Base-by-base conservation (phyloP, 805 yeast genomes). In the Suhomyces sp. region DNA sequence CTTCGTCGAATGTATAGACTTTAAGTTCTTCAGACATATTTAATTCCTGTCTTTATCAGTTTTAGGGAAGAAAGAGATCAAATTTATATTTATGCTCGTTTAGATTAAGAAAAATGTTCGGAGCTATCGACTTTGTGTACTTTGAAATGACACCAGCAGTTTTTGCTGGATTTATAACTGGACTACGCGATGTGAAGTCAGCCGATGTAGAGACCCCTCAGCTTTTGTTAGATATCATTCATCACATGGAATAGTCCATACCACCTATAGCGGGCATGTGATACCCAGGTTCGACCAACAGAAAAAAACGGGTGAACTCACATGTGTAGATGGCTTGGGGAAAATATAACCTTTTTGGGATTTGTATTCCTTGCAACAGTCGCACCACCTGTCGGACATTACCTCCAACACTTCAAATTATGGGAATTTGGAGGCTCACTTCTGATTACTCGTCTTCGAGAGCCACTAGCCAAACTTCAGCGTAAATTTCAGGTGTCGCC, bases 1-100 rank as follows among this genome's bases (percentile, higher is more conserved):
- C 76, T 59, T 75, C 79, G 53, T 83, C 87, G 58, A 76, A 78
- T 35, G 86, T 82, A 73, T 67, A 83, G 37, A 75, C 71, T 63
- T 79, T 80, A 50, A 66, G 58, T 45, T 60, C 64, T 15, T 43
- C 25, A 45, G 50, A 47, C 50, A 47, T 47, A 12, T 25, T 46
- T 29, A 17, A 10, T 15, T 13, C 19, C 29, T 41, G 10, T 21
- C 29, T 41, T 41, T n/a, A 29, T 29, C 17, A 31, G 19, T 41
- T 40, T 41, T 22, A 22, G 29, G 19, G 44, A 22, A 21, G 44
- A 22, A 37, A 37, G 40, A 40, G 29, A 41, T 41, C 25, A 22
- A 41, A 21, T 13, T 41, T 41, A 22, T 21, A 22, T 44, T 13
- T 20, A n/a, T 44, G 47, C 41, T 44, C 25, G 20, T 22, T 24